Evolutionary conservation across 805 yeast species (phyloP), one percentile per base, ranked within the genome.

Genomic region (Wickerhamiella nectarea): DNA sequence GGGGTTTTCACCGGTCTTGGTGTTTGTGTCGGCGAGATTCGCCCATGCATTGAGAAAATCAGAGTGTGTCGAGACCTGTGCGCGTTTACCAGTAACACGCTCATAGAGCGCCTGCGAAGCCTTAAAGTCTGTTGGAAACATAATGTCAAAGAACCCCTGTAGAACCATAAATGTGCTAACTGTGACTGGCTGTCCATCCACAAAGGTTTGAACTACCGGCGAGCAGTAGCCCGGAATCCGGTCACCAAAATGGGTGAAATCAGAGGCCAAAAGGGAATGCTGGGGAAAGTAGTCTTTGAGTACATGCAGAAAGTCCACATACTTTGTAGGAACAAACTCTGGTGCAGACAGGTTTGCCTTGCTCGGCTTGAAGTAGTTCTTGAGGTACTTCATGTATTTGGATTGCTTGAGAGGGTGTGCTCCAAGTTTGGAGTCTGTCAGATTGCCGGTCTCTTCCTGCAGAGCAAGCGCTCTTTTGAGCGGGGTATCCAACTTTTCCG

Each of bases 131-230:
- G 94, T 84, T 8, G 93, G 83, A 55, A 84, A 84, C 79, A 82
- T 75, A 41, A 84, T 83, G 59, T 84, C 94, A 57, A 82, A 84
- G 55, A 71, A 80, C 0, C 94, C 95, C 56, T 82, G 94, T 33
- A 78, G 70, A n/a, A 74, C 79, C 87, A 84, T 78, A 58, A 76
- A 83, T 0, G 87, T 76, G 31, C 76, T 69, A 0, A 78, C 73
- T 17, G 81, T 76, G 4, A 82, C 70, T 78, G 80, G 79, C 45
- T 68, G 66, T 49, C 78, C 75, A 42, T 76, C 67, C 46, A 80
- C 64, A 54, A 80, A 71, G 0, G 93, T 82, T 56, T 82, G 93
- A 0, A 82, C 91, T 2, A 81, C 85, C 0, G 94, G 94, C 0
- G 83, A 68, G 51, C 72, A 74, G 56, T 71, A 78, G 0, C 89